A percentile compares a stretch with the other conserved stretches of the same genome.
These are phyloP conservation scores for Striga hermonthica DNA, from an alignment of 305 asterid species.

Conservation along the genomic window DNA sequence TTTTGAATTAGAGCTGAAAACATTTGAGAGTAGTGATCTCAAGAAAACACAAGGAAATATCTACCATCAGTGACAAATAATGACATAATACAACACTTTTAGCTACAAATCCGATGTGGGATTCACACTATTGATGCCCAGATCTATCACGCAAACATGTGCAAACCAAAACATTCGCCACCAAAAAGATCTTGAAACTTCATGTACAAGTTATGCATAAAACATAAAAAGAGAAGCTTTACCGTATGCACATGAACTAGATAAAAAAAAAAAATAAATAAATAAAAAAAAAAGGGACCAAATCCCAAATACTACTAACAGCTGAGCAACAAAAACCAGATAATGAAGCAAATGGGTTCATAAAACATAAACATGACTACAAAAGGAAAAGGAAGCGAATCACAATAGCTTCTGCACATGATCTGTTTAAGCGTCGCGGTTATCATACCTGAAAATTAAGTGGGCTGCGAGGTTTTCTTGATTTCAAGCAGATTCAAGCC, in stretches of 20 bases:
- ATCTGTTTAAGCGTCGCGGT: constrained; percentile 13
- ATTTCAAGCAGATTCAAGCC: not conserved
- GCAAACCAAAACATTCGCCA: not conserved
- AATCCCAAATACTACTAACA: constrained; percentile 26
- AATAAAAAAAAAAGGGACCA: constrained; percentile 19
- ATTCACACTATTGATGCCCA: not conserved
- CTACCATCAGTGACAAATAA: not conserved
- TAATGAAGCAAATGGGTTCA: constrained; percentile 24
- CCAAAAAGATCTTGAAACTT: not conserved
- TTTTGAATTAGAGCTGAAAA: not conserved
- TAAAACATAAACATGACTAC: not conserved
- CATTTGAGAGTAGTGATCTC: not conserved
- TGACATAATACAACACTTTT: not conserved
- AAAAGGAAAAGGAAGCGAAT: not conserved
- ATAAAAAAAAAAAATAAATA: constrained; percentile 6
- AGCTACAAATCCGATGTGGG: not conserved
- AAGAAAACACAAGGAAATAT: not conserved
- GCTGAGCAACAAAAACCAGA: constrained; percentile 3
- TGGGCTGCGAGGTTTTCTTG: not conserved
- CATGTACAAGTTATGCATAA: not conserved
- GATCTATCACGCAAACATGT: constrained; percentile 11
- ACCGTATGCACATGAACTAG: constrained; percentile 4
- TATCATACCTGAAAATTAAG: constrained; percentile 28
- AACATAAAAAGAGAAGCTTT: constrained; percentile 11
- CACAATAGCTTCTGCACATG: not conserved